phyloP scores from a whole-genome alignment of 2,329 filamentous ascomycete genomes.

The Exophiala dermatitidis region DNA sequence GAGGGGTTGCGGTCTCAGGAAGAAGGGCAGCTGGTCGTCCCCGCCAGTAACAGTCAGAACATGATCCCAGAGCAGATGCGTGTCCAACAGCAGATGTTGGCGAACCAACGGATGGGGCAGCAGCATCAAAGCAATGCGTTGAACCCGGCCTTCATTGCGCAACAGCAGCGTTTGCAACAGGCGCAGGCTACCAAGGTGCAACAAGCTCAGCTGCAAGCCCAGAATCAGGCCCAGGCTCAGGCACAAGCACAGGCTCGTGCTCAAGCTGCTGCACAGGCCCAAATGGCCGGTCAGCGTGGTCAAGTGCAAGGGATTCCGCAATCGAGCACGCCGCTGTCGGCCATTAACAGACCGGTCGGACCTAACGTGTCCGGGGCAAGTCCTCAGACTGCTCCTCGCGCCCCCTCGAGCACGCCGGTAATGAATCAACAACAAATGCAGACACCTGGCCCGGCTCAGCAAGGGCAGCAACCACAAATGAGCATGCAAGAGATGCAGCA shows the following conservation, averaged over 20 bases:
- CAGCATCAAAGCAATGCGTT: constrained; percentile 34
- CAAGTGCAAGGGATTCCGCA: constrained; percentile 40
- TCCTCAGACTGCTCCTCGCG: constrained; percentile 17
- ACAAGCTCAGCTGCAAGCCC: constrained; percentile 36
- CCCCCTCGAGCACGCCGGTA: constrained; percentile 22
- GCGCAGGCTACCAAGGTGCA: constrained; percentile 28
- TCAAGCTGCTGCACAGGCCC: constrained; percentile 30
- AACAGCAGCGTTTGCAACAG: constrained; percentile 41
- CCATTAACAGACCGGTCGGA: constrained; percentile 38
- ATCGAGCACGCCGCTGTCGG: constrained; percentile 34
- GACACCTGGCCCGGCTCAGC: constrained; percentile 11
- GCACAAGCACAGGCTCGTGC: constrained; percentile 34
- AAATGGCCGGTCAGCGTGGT: constrained; percentile 31
- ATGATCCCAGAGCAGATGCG: constrained; percentile 39
- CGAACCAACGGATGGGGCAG: constrained; percentile 37
- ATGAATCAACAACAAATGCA: constrained; percentile 22
- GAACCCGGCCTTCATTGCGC: constrained; percentile 37
- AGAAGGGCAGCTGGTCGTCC: constrained; percentile 56
- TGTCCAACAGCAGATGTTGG: constrained; percentile 38
- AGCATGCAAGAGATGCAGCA: constrained; percentile 21
- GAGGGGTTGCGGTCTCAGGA: constrained; percentile 56
- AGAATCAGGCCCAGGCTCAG: constrained; percentile 31
- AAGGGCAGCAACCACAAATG: constrained; percentile 19
- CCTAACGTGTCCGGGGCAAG: constrained; percentile 23
- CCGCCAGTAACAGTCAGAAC: constrained; percentile 51